A percentile compares a stretch with the other conserved stretches of the same genome.
Conservation (phyloP, 2,329 filamentous ascomycete genomes). For the Dothideomycetes sp. region DNA sequence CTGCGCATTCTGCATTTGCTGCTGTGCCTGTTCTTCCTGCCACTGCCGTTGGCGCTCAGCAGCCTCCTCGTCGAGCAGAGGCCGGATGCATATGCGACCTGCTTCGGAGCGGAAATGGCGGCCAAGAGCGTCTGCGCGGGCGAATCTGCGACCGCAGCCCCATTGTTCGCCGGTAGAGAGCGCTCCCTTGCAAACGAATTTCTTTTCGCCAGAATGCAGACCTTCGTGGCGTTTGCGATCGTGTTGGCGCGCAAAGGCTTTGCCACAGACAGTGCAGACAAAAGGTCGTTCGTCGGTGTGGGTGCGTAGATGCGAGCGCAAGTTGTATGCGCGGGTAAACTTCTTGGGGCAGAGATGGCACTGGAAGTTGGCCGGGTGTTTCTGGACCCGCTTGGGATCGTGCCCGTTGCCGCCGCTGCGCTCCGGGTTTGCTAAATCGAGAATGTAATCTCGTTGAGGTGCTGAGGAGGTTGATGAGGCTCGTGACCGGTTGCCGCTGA, state of each 20-base stretch:
- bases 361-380: conserved; percentile 95
- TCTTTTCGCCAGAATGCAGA: conserved; percentile 93
- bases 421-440: conserved; percentile 81
- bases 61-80: conserved; percentile 90
- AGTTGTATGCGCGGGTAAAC: conserved; percentile 92
- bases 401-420: conserved; percentile 57
- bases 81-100: conserved; percentile 91
- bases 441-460: conserved; percentile 60
- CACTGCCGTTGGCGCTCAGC: conserved; percentile 65
- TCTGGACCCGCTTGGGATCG: conserved; percentile 73
- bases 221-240: conserved; percentile 96
- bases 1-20: conserved; percentile 48
- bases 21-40: conserved; percentile 47
- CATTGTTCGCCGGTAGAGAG: conserved; percentile 74
- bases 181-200: conserved; percentile 91
- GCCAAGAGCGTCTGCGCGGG: conserved; percentile 86
- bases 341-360: conserved; percentile 88
- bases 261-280: conserved; percentile 91
- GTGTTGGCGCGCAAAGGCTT: conserved; percentile 94
- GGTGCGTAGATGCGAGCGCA: conserved; percentile 87
- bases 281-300: conserved; percentile 97
- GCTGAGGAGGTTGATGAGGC: conserved; percentile 38
- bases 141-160: conserved; percentile 90
- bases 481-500: conserved; percentile 37
- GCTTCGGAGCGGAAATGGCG: conserved; percentile 83